Conservation (phyloP, 2,329 filamentous ascomycete species). For the Curvularia verruculosa region DNA sequence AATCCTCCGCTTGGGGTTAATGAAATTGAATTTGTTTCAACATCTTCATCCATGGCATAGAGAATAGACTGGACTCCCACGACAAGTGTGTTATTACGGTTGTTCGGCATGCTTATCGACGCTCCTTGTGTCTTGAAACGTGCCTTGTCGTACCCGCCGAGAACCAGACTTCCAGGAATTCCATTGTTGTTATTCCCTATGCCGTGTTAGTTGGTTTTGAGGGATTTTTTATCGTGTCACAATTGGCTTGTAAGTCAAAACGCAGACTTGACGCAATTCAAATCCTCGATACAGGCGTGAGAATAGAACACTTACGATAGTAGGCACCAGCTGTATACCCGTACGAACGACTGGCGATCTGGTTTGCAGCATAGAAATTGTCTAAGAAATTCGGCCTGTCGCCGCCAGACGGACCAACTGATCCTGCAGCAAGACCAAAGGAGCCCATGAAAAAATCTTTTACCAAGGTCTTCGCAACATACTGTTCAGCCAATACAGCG, state of each 20-base stretch:
- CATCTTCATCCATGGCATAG: conserved; percentile 24
- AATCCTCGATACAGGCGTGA: background rate
- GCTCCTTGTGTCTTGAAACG: conserved; percentile 33
- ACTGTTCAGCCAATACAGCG: conserved; percentile 18
- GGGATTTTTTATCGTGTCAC: too few species aligned
- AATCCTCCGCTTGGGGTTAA: conserved; percentile 29
- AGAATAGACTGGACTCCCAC: conserved; percentile 38
- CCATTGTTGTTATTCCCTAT: conserved; percentile 39
- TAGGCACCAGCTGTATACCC: conserved; percentile 45
- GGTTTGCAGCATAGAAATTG: conserved; percentile 15
- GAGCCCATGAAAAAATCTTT: conserved; percentile 42
- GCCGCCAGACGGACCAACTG: conserved; percentile 14
- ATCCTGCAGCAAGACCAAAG: conserved; percentile 33
- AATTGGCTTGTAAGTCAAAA: too few species aligned
- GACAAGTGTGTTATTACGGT: conserved; percentile 29
- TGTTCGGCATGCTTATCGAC: conserved; percentile 27
- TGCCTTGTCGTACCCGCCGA: conserved; percentile 52
- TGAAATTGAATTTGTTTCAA: conserved; percentile 15
- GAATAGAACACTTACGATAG: conserved; percentile 38
- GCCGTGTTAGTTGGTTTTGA: conserved; percentile 13
- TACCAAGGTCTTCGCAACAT: conserved; percentile 24
- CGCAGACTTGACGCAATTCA: background rate
- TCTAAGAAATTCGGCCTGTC: conserved; percentile 30
- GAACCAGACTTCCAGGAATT: conserved; percentile 40
- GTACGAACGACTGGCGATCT: conserved; percentile 38